Percentiles rank a stretch among this genome's conserved stretches.
Evolutionary conservation across 257 asterid genomes (phyloP).

Genomic region (Gentiana dahurica): DNA sequence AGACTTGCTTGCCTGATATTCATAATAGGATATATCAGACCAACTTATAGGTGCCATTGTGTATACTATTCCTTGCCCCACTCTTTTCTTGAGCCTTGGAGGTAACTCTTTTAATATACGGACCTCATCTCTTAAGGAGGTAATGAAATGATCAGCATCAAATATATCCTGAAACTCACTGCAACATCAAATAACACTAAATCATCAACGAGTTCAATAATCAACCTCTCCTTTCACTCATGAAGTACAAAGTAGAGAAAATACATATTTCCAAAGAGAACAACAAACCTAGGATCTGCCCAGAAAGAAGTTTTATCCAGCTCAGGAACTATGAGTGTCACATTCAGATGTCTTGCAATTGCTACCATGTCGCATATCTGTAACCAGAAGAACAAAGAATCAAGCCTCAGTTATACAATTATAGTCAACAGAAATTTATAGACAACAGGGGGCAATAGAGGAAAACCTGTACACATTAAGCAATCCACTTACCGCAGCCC

Average conservation of each 20-base stretch:
- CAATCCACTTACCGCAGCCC: slow-evolving; percentile 70
- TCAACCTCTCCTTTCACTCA: background rate
- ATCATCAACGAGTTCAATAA: background rate
- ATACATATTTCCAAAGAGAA: background rate
- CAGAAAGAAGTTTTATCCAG: slow-evolving; percentile 96
- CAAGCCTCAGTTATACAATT: too few species aligned
- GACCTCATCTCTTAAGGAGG: slow-evolving; percentile 91
- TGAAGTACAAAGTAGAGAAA: background rate
- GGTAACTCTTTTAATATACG: slow-evolving; percentile 90
- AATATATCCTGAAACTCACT: slow-evolving; percentile 94
- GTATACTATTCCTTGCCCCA: slow-evolving; percentile 59
- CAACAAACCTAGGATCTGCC: slow-evolving; percentile 88
- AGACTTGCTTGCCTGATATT: slow-evolving; percentile 44
- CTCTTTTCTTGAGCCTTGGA: slow-evolving; percentile 76
- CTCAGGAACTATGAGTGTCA: slow-evolving; percentile 90
- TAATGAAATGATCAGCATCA: slow-evolving; percentile 84
- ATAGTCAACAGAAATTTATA: background rate
- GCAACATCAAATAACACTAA: slow-evolving; percentile 16
- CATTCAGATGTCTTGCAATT: slow-evolving; percentile 85
- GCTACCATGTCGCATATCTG: slow-evolving; percentile 99
- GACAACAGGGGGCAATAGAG: background rate
- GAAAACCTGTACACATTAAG: slow-evolving; percentile 1
- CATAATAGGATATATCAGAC: slow-evolving; percentile 89
- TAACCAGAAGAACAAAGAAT: slow-evolving; percentile 8
- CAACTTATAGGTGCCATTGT: slow-evolving; percentile 93